Evolutionary conservation across 108 stramenopile genomes (phyloP), one percentile per base, ranked within the genome.

Genomic region (Fragilariopsis cylindrus): DNA sequence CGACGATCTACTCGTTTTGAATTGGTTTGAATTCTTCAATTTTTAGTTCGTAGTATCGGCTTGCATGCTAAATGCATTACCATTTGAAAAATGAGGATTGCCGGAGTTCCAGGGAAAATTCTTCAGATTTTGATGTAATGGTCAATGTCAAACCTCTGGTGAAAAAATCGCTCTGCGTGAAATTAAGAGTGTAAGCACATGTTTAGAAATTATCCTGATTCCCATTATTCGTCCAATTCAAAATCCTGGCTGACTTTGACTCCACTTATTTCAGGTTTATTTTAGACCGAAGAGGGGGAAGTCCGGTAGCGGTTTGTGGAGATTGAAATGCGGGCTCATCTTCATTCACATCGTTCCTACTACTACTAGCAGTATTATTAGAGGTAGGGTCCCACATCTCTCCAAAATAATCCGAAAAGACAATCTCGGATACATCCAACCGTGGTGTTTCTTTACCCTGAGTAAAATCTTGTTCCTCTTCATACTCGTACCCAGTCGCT

Each of bases 361-460:
- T 30, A 30, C 30, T 30, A 30, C 30, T 30, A 30, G 30, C 30
- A 2, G 30, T 0, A 30, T 2, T 30, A 30, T 30, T 30, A 30
- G 30, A 30, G 30, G 30, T 2, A 30, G 30, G 30, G 2, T 30
- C 30, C 30, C 30, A 30, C 30, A 30, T 30, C 30, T 60, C 65
- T 46, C 90, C 90, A 81, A 91, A 94, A 1, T 82, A 82, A 71
- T 94, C 90, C 11, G 71, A 58, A 86, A 94, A 94, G 15, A 91
- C 88, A 46, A 89, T 67, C 78, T 91, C 93, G n/a, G 87, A 69
- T 72, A 90, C 57, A 11, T 76, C 72, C 53, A 93, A 71, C 45
- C 92, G 79, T 42, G 83, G 87, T 3, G 72, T 76, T 18, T 4
- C 47, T 9, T 40, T 53, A 49, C 57, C 50, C 21, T 72, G 56